phyloP scores from a whole-genome alignment of 257 asterid genomes.

The Gentiana dahurica region DNA sequence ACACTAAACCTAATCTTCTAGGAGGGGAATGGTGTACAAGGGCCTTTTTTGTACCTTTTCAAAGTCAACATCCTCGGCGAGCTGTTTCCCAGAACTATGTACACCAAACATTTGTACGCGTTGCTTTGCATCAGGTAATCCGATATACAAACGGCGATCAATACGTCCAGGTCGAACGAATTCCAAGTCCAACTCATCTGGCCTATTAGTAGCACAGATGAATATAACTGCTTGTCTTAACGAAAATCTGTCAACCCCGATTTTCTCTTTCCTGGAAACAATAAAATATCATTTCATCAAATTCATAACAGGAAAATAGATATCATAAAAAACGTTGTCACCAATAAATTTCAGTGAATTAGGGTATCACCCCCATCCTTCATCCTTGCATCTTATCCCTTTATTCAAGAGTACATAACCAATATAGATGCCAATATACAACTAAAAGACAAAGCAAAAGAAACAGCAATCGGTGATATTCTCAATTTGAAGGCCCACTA shows the following conservation, averaged over 20 bases:
- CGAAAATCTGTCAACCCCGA: slow-evolving; percentile 89
- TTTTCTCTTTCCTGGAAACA: slow-evolving; percentile 63
- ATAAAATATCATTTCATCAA: not conserved
- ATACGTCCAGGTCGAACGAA: slow-evolving; percentile 87
- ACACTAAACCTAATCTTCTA: not conserved
- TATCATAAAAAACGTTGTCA: too few relatives aligned
- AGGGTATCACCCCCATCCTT: too few relatives aligned
- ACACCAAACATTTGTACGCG: slow-evolving; percentile 88
- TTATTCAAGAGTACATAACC: too few relatives aligned
- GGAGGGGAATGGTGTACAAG: slow-evolving; percentile 7
- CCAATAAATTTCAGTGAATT: too few relatives aligned
- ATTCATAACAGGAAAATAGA: too few relatives aligned
- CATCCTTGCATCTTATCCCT: too few relatives aligned
- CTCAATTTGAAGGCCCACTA: too few relatives aligned
- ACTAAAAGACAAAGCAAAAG: too few relatives aligned
- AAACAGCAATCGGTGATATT: too few relatives aligned
- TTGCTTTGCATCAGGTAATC: slow-evolving; percentile 93
- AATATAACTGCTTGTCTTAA: slow-evolving; percentile 85
- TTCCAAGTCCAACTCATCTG: slow-evolving; percentile 82
- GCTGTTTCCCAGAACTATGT: slow-evolving; percentile 87
- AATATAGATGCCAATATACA: too few relatives aligned
- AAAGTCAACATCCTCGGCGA: slow-evolving; percentile 81
- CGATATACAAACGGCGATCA: slow-evolving; percentile 92
- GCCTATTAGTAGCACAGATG: slow-evolving; percentile 97
- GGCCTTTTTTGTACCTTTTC: slow-evolving; percentile 42